Conservation (phyloP, 345 rosid species). For the Reutealis trisperma region DNA sequence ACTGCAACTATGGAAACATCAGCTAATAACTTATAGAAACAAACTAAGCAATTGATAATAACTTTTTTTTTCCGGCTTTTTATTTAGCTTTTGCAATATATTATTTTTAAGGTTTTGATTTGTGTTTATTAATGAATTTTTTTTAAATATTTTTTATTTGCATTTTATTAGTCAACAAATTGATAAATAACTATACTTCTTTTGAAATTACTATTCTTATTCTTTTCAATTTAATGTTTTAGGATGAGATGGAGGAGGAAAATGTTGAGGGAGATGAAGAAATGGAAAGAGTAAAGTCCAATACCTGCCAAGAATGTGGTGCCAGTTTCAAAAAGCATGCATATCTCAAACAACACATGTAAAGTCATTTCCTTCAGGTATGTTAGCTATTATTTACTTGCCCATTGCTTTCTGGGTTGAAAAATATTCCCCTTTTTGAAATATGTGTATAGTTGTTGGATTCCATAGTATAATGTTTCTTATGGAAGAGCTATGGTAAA, state of each 20-base stretch:
- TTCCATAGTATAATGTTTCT: not conserved
- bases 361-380: constrained; percentile 68
- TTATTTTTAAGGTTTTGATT: too few relatives aligned
- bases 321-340: constrained; percentile 79
- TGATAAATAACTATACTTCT: too few relatives aligned
- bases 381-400: not conserved
- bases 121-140: too few relatives aligned
- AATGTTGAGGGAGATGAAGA: constrained; percentile 23
- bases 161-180: too few relatives aligned
- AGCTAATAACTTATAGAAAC: too few relatives aligned
- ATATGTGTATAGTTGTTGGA: not conserved
- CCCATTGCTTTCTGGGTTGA: not conserved
- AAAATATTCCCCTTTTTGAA: not conserved
- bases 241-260: constrained; percentile 29
- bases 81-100: too few relatives aligned
- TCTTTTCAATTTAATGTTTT: not conserved
- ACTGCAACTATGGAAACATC: too few relatives aligned
- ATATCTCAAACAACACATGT: constrained; percentile 78
- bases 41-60: too few relatives aligned
- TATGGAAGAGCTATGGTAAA: not conserved
- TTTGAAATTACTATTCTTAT: too few relatives aligned
- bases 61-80: too few relatives aligned
- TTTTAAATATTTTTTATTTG: too few relatives aligned
- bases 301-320: constrained; percentile 65
- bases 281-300: constrained; percentile 20